These are phyloP conservation scores for Phytopythium cucurbitacearum DNA, from an alignment of 352 stramenopile species.

Conservation along the genomic window DNA sequence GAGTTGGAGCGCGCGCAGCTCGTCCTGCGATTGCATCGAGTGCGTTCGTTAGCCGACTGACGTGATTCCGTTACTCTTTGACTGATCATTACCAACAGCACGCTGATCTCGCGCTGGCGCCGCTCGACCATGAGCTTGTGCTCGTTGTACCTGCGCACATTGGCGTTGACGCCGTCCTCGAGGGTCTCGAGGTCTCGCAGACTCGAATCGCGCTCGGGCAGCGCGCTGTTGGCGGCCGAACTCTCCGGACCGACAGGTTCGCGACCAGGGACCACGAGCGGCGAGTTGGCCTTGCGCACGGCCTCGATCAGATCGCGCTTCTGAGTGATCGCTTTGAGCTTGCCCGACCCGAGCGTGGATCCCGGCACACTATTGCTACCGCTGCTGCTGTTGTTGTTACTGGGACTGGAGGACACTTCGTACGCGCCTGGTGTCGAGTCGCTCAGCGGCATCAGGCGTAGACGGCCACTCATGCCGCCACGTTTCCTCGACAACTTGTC, in stretches of 20 bases:
- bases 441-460: conserved; percentile 45
- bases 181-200: conserved; percentile 59
- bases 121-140: conserved; percentile 61
- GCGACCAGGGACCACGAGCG: conserved; percentile 49
- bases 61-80: background rate
- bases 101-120: conserved; percentile 59
- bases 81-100: conserved; percentile 34
- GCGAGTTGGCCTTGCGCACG: conserved; percentile 68
- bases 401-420: conserved; percentile 19
- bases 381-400: conserved; percentile 12
- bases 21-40: conserved; percentile 34
- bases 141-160: conserved; percentile 79
- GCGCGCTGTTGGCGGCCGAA: conserved; percentile 8
- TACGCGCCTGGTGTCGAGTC: conserved; percentile 25
- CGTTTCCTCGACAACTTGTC: conserved; percentile 53
- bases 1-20: conserved; percentile 60
- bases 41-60: background rate
- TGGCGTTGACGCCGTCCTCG: conserved; percentile 66
- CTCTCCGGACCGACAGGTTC: conserved; percentile 4
- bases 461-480: conserved; percentile 25
- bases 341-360: conserved; percentile 16
- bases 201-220: conserved; percentile 34
- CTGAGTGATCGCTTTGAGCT: conserved; percentile 71
- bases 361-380: conserved; percentile 19
- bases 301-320: conserved; percentile 76